These are phyloP conservation scores for Dipteronia dyeriana DNA, from an alignment of 345 rosid species.

Conservation along the genomic window DNA sequence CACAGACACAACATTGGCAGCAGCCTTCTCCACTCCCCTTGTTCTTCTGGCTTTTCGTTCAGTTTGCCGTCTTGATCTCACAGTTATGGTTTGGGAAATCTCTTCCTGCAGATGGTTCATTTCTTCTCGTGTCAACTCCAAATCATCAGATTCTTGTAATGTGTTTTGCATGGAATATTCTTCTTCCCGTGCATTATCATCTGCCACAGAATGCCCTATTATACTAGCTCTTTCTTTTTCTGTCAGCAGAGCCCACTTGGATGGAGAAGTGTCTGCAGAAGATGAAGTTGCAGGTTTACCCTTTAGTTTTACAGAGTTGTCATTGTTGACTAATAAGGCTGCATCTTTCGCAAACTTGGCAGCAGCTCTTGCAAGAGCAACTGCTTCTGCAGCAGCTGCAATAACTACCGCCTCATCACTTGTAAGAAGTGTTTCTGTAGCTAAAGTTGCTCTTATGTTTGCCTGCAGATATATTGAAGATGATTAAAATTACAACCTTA, in stretches of 20 bases:
- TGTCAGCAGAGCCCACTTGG: constrained; percentile 49
- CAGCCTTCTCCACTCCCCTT: constrained; percentile 69
- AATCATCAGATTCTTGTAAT: constrained; percentile 44
- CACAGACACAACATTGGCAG: constrained; percentile 50
- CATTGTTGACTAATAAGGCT: constrained; percentile 44
- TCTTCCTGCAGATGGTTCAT: constrained; percentile 56
- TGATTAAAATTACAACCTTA: constrained; percentile 4
- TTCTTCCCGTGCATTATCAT: constrained; percentile 40
- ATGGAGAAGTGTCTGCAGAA: constrained; percentile 30
- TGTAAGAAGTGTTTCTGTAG: constrained; percentile 71
- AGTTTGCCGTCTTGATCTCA: constrained; percentile 72
- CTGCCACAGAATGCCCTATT: constrained; percentile 45
- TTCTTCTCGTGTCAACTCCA: constrained; percentile 56
- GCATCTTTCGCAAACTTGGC: constrained; percentile 85
- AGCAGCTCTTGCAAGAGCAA: constrained; percentile 91
- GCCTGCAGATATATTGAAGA: constrained; percentile 47
- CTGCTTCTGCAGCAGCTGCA: constrained; percentile 93
- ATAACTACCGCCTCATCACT: constrained; percentile 83
- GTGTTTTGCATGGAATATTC: constrained; percentile 25
- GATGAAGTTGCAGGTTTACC: constrained; percentile 27
- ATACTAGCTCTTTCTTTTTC: constrained; percentile 60
- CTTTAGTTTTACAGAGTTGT: constrained; percentile 33
- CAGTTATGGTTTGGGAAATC: constrained; percentile 53
- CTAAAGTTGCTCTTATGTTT: constrained; percentile 54
- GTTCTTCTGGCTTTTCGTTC: constrained; percentile 78